phyloP scores from a whole-genome alignment of 1,284 basidiomycete genomes.

The Heterobasidion irregulare region DNA sequence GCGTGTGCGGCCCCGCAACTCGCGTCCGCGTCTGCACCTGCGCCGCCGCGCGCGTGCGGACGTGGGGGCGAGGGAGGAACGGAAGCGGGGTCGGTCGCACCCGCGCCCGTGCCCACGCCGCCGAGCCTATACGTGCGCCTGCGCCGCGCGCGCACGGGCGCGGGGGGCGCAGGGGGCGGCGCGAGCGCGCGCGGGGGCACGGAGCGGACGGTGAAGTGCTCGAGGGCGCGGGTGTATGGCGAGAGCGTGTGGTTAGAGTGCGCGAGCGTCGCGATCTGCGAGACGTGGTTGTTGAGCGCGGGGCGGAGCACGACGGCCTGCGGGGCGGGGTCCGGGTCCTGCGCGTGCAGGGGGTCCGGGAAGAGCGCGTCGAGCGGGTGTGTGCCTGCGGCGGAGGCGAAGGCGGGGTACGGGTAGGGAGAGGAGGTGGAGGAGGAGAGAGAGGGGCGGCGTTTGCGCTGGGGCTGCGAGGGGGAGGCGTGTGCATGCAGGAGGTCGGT shows the following conservation, averaged over 20 bases:
- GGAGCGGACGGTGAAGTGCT: conserved; percentile 86
- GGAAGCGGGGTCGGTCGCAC: not conserved
- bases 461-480: conserved; percentile 4
- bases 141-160: conserved; percentile 64
- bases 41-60: not conserved
- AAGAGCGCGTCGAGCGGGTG: conserved; percentile 27
- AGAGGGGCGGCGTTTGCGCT: conserved; percentile 29
- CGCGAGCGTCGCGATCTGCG: conserved; percentile 77
- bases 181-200: conserved; percentile 32
- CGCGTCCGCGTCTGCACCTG: not conserved
- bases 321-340: conserved; percentile 26
- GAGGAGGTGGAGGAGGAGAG: conserved; percentile 27
- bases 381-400: not conserved
- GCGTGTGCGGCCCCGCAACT: not conserved
- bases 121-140: conserved; percentile 71
- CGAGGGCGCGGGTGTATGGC: conserved; percentile 81
- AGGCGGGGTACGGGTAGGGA: not conserved
- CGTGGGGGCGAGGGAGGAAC: conserved; percentile 11
- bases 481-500: conserved; percentile 18
- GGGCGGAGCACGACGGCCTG: conserved; percentile 63
- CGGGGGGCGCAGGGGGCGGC: conserved; percentile 24
- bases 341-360: conserved; percentile 18
- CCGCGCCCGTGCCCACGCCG: conserved; percentile 21
- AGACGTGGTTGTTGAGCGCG: conserved; percentile 63
- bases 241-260: conserved; percentile 87